A percentile compares a stretch with the other conserved stretches of the same genome.
Conservation (phyloP, 2,329 filamentous ascomycete genomes). For the Corniculantispora saksenae region DNA sequence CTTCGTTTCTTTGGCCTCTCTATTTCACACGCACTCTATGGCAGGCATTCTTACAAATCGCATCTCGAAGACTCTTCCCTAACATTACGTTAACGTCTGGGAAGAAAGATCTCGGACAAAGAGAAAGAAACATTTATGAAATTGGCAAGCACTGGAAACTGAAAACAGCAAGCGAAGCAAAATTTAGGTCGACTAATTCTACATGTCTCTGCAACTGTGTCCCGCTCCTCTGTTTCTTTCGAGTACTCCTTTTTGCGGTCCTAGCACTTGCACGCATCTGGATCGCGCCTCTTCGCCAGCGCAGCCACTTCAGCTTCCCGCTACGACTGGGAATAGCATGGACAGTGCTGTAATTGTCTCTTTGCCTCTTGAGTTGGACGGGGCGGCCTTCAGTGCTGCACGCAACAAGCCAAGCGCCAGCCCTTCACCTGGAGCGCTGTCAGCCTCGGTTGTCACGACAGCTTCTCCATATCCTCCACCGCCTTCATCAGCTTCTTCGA, state of each 20-base stretch:
- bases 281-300: background rate
- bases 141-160: background rate
- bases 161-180: background rate
- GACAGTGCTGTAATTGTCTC: background rate
- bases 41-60: background rate
- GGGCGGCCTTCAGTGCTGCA: background rate
- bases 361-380: background rate
- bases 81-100: background rate
- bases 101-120: background rate
- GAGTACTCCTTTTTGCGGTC: slow-evolving; percentile 1
- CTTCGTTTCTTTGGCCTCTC: background rate
- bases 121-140: background rate
- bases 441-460: background rate
- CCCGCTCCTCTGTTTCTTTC: slow-evolving; percentile 2
- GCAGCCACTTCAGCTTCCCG: background rate
- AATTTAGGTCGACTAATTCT: background rate
- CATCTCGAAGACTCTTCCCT: background rate
- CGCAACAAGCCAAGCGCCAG: background rate
- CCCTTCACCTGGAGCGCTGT: background rate
- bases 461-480: background rate
- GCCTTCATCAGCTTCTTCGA: background rate
- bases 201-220: slow-evolving; percentile 15
- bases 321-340: background rate
- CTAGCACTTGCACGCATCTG: background rate
- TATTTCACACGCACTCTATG: background rate